phyloP scores from a whole-genome alignment of 768 basidiomycete species.

The Boletus subparvulus region DNA sequence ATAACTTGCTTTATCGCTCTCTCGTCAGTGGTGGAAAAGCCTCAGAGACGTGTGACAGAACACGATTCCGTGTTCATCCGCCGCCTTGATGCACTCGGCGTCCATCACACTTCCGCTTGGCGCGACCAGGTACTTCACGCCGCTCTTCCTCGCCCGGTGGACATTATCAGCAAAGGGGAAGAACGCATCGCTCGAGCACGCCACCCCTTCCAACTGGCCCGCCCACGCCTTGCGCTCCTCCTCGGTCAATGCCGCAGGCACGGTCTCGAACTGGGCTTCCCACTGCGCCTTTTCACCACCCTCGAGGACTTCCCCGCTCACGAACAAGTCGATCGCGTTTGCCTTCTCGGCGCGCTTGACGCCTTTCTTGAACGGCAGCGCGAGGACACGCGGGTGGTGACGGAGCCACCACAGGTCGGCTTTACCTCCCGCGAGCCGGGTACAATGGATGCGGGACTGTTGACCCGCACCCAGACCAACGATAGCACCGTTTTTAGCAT shows the following conservation, averaged over 20 bases:
- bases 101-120: conserved; percentile 98
- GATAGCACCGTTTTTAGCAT: conserved; percentile 88
- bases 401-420: conserved; percentile 99
- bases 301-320: conserved; percentile 84
- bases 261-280: conserved; percentile 81
- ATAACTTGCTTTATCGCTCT: conserved; percentile 6
- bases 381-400: conserved; percentile 91
- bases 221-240: conserved; percentile 78
- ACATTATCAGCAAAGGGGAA: conserved; percentile 99
- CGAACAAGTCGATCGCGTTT: conserved; percentile 96
- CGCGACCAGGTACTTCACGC: conserved; percentile 89
- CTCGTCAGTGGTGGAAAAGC: conserved; percentile 79
- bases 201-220: conserved; percentile 73
- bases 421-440: conserved; percentile 93
- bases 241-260: conserved; percentile 62
- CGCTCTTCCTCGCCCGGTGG: conserved; percentile 87
- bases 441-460: conserved; percentile 99
- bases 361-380: conserved; percentile 94
- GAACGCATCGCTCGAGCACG: conserved; percentile 96
- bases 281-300: conserved; percentile 89
- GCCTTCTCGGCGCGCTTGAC: conserved; percentile 98
- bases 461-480: conserved; percentile 97
- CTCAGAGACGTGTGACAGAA: conserved; percentile 88
- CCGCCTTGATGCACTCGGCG: conserved; percentile 91
- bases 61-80: conserved; percentile 88